Conservation (phyloP, 345 rosid species). For the Reutealis trisperma region DNA sequence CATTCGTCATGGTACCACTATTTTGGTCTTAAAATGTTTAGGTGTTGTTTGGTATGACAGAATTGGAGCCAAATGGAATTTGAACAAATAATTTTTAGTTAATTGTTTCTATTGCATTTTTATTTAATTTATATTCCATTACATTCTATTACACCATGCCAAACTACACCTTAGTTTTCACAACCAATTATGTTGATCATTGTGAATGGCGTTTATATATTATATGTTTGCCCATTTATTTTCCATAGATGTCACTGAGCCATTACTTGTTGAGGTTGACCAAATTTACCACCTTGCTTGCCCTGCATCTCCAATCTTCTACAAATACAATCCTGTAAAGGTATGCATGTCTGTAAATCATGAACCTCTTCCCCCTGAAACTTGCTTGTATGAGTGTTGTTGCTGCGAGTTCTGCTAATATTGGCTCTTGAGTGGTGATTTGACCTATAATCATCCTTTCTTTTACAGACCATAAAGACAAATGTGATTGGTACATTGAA, state of each 20-base stretch:
- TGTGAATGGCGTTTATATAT: not conserved
- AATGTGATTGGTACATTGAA: constrained; percentile 94
- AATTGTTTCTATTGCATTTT: too few species aligned
- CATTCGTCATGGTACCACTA: constrained; percentile 75
- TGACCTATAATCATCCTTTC: not conserved
- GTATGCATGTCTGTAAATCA: constrained; percentile 31
- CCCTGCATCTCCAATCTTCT: constrained; percentile 97
- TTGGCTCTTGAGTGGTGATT: not conserved
- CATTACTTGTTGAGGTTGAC: constrained; percentile 87
- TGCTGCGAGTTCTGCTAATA: not conserved
- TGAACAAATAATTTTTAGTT: too few species aligned
- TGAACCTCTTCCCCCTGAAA: too few species aligned
- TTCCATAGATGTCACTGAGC: constrained; percentile 80
- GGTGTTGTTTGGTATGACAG: too few species aligned
- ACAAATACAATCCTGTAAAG: constrained; percentile 97
- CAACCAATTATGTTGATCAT: not conserved
- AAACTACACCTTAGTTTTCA: not conserved
- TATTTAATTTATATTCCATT: too few species aligned
- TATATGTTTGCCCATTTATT: constrained; percentile 1
- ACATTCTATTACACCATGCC: too few species aligned
- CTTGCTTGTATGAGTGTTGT: not conserved
- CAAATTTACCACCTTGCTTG: constrained; percentile 93
- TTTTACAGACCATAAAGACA: constrained; percentile 84
- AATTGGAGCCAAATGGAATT: too few species aligned
- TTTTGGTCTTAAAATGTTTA: constrained; percentile 6